A percentile compares a stretch with the other conserved stretches of the same genome.
Evolutionary conservation across 495 filamentous ascomycete species (phyloP).

Genomic region (Chaetomium cochliodes): DNA sequence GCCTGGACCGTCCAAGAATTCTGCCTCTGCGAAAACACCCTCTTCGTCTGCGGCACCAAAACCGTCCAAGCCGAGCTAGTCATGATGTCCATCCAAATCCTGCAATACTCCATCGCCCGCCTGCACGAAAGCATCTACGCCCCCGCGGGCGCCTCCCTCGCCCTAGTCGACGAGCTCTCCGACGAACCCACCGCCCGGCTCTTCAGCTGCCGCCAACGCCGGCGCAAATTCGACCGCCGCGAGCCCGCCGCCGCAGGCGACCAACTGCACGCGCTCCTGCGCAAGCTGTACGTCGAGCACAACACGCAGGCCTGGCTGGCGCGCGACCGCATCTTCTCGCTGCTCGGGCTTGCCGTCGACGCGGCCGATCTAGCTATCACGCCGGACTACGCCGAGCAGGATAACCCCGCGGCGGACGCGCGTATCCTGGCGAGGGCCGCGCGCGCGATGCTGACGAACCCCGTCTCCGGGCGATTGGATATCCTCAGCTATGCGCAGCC

Average conservation of each 20-base stretch:
- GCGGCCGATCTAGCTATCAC: neutral
- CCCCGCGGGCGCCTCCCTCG: neutral
- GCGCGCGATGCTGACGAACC: neutral
- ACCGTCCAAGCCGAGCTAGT: neutral
- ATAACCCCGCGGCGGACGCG: neutral
- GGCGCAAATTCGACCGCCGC: neutral
- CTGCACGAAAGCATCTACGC: neutral
- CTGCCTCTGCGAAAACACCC: slow-evolving; percentile 1
- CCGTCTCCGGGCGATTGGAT: neutral
- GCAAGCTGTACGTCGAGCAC: slow-evolving; percentile 6
- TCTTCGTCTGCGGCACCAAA: slow-evolving; percentile 1
- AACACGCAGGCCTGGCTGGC: neutral
- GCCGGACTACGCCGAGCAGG: neutral
- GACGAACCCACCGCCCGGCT: neutral
- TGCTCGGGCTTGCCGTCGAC: neutral
- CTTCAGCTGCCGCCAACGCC: slow-evolving; percentile 8
- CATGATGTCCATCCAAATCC: neutral
- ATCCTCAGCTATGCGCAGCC: neutral
- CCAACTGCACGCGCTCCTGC: neutral
- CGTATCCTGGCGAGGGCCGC: neutral
- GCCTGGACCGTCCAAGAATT: neutral
- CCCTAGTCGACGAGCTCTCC: neutral
- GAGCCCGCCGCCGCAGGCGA: neutral
- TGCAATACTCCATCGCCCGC: neutral
- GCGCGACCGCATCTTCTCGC: neutral